Evolutionary conservation across 495 filamentous ascomycete genomes (phyloP).

Genomic region (Trichoderma virens): DNA sequence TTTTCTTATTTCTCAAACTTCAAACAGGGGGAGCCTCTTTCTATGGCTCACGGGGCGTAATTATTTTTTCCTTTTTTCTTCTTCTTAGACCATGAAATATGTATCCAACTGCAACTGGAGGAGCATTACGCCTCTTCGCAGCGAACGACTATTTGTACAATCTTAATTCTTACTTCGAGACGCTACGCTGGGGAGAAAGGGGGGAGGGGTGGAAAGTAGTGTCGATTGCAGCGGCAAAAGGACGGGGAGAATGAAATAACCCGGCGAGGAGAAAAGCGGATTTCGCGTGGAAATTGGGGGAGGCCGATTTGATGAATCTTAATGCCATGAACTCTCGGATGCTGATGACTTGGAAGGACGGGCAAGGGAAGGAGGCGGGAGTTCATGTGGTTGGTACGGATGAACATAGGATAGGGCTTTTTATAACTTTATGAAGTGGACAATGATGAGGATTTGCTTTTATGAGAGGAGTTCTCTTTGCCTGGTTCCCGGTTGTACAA

Average conservation of each 20-base stretch:
- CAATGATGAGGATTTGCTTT: neutral
- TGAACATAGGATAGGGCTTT: slow-evolving; percentile 8
- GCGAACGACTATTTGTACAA: slow-evolving; percentile 3
- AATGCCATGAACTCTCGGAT: slow-evolving; percentile 7
- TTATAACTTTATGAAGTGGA: neutral
- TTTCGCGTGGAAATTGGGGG: neutral
- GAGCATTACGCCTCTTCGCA: neutral
- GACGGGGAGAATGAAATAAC: neutral
- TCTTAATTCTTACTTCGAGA: slow-evolving; percentile 3
- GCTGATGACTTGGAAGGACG: neutral
- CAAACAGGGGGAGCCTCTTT: neutral
- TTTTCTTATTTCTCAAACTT: neutral
- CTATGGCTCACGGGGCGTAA: slow-evolving; percentile 1
- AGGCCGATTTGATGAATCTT: neutral
- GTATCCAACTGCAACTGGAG: slow-evolving; percentile 1
- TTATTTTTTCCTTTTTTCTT: neutral
- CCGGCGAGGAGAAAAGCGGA: neutral
- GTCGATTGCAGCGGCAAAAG: neutral
- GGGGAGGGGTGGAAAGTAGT: neutral
- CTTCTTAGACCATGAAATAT: neutral
- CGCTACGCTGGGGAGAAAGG: neutral
- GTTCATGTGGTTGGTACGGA: neutral
- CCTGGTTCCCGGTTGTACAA: neutral
- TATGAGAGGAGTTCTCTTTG: neutral
- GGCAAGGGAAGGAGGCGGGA: neutral